Evolutionary conservation across 305 asterid species (phyloP), one percentile per base, ranked within the genome.

Genomic region (Withania somnifera): DNA sequence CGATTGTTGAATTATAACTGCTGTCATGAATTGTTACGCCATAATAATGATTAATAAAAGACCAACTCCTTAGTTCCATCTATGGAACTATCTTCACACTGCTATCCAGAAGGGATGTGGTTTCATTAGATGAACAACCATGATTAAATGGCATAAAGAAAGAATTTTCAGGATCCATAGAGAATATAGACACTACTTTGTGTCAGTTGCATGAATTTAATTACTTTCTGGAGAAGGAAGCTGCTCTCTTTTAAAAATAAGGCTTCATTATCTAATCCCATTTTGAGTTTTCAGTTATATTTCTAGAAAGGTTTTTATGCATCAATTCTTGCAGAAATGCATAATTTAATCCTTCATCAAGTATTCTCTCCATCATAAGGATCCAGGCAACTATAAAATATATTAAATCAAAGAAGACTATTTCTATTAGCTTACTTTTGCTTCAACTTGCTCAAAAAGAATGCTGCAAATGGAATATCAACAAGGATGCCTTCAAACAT

Each of bases 401-500:
- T 24, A 68, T 6, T 13, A 77, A 47, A 86, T 71, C 75, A 56
- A 47, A 84, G 6, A 57, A 76, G 52, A 66, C 67, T 83, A 52
- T 24, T 61, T 36, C 78, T 73, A 69, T 54, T 78, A 85, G 83
- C 98, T 93, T 91, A 94, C 99, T 93, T 96, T 69, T 91, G 97
- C 89, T 96, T 94, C 91, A 96, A 85, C 89, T 96, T 96, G 94
- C 99, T 96, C 84, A 96, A 88, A 90, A 96, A 96, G 88, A 96
- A 96, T 63, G 98, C 94, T 13, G 99, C 99, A 86, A 97, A 97
- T 79, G 98, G 99, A 87, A 97, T 92, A 85, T 97, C 98, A 87
- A 94, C 98, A 79, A 93, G 93, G 83, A 97, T 97, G 82, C 99
- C 99, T 87, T 97, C 99, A 75, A 91, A 97, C 98, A 94, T 97